phyloP scores from a whole-genome alignment of 148 eudicot species.

The Linanthus parryae region DNA sequence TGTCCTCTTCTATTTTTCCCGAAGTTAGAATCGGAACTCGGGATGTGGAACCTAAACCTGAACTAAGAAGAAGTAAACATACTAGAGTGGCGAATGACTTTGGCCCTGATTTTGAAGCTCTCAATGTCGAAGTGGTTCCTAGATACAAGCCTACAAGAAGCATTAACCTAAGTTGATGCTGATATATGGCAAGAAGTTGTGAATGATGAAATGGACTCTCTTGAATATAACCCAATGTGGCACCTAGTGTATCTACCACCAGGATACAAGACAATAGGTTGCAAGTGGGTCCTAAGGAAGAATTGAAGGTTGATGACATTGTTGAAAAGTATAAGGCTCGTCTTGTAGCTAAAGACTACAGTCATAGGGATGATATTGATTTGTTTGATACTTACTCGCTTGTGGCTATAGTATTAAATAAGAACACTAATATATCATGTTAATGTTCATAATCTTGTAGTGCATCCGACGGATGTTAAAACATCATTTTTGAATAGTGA shows the following conservation, averaged over 20 bases:
- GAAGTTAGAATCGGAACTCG: neutral
- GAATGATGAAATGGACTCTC: slow-evolving; percentile 4
- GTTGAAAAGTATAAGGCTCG: neutral
- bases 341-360: neutral
- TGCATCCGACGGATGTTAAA: neutral
- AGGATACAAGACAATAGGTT: neutral
- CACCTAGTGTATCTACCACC: neutral
- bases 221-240: neutral
- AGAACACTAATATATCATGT: neutral
- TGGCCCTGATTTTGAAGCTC: neutral
- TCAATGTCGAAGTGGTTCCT: neutral
- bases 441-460: neutral
- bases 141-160: neutral
- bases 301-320: neutral
- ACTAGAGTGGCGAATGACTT: neutral
- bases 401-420: no score
- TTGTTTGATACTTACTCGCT: neutral
- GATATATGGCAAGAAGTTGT: neutral
- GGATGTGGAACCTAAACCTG: neutral
- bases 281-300: slow-evolving; percentile 1
- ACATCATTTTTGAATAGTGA: no score
- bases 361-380: neutral
- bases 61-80: neutral
- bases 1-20: neutral
- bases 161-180: neutral